These are phyloP conservation scores for Fusarium sublunatum DNA, from an alignment of 2,329 filamentous ascomycete genomes.

Conservation along the genomic window DNA sequence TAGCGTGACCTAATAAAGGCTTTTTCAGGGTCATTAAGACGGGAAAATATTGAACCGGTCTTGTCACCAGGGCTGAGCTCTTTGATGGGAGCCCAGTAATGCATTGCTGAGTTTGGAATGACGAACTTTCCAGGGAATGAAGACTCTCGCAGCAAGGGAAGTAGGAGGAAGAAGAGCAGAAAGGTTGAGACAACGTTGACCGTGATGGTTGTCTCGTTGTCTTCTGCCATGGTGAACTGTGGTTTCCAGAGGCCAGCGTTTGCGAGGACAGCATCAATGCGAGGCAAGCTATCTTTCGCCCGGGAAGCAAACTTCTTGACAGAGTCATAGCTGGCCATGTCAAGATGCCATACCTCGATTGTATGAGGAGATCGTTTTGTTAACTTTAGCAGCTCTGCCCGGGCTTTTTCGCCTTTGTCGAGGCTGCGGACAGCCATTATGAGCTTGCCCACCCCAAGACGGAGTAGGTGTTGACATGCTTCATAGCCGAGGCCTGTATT, in stretches of 20 bases:
- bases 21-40: slow-evolving; percentile 46
- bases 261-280: slow-evolving; percentile 58
- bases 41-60: slow-evolving; percentile 40
- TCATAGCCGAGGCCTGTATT: slow-evolving; percentile 57
- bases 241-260: slow-evolving; percentile 57
- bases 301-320: slow-evolving; percentile 54
- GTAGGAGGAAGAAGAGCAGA: slow-evolving; percentile 35
- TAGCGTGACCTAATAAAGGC: slow-evolving; percentile 49
- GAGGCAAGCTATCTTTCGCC: slow-evolving; percentile 45
- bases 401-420: slow-evolving; percentile 56
- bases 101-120: slow-evolving; percentile 42
- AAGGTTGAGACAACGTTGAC: slow-evolving; percentile 44
- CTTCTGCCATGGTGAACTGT: slow-evolving; percentile 54
- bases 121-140: slow-evolving; percentile 26
- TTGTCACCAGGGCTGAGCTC: slow-evolving; percentile 33
- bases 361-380: slow-evolving; percentile 1
- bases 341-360: slow-evolving; percentile 61
- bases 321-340: slow-evolving; percentile 60
- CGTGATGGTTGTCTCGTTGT: slow-evolving; percentile 61
- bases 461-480: slow-evolving; percentile 50
- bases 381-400: slow-evolving; percentile 46
- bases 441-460: slow-evolving; percentile 48
- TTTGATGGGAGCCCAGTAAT: slow-evolving; percentile 42
- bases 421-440: slow-evolving; percentile 54
- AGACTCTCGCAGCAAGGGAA: slow-evolving; percentile 45